Evolutionary conservation across 1,284 basidiomycete genomes (phyloP).

Genomic region (Exobasidium cylindrosporum): DNA sequence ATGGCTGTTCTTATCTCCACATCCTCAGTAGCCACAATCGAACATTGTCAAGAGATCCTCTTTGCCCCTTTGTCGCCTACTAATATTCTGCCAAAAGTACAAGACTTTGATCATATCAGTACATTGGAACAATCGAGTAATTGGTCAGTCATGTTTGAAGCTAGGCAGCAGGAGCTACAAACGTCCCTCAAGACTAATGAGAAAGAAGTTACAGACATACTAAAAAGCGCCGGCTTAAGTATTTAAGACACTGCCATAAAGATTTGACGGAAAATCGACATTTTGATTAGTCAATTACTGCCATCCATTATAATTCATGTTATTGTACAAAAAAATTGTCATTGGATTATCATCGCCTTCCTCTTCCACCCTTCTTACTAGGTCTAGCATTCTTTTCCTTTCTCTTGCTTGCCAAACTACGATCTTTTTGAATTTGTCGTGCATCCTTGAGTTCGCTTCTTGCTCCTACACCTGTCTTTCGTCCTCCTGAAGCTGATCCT

Average conservation of each 20-base stretch:
- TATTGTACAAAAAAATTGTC: no score
- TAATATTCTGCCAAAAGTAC: background rate
- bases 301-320: no score
- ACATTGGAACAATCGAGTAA: background rate
- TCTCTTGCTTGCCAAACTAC: constrained; percentile 65
- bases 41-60: background rate
- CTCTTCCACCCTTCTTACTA: constrained; percentile 25
- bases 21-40: constrained; percentile 3
- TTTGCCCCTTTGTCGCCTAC: background rate
- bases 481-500: constrained; percentile 50
- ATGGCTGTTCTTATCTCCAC: constrained; percentile 6
- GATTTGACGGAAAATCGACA: no score
- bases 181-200: no score
- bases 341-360: no score
- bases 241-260: no score
- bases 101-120: constrained; percentile 15
- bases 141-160: background rate
- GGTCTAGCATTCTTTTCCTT: constrained; percentile 71
- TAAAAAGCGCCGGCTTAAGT: no score
- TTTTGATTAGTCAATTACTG: no score
- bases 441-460: constrained; percentile 77
- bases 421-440: constrained; percentile 75
- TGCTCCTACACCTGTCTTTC: constrained; percentile 64
- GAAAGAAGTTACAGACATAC: no score
- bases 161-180: no score